phyloP scores from a whole-genome alignment of 2,329 filamentous ascomycete species.

The Metarhizium rileyi region DNA sequence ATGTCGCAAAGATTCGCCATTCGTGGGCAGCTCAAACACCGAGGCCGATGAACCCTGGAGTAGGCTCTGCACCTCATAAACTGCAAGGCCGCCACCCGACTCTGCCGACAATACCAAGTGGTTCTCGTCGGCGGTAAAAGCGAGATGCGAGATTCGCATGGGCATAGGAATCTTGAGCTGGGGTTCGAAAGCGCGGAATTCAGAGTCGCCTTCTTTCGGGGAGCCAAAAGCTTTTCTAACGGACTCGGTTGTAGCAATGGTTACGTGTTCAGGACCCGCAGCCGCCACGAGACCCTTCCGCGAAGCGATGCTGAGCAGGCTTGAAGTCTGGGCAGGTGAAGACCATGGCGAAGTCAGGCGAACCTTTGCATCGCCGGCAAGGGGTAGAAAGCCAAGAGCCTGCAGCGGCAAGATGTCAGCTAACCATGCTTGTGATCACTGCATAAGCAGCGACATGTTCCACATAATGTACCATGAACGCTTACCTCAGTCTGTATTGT shows the following conservation, averaged over 20 bases:
- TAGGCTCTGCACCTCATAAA: conserved; percentile 67
- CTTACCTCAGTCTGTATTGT: conserved; percentile 75
- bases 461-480: not conserved
- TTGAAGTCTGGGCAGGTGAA: conserved; percentile 66
- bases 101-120: conserved; percentile 78
- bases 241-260: conserved; percentile 66
- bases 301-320: conserved; percentile 75
- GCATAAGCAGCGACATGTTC: not conserved
- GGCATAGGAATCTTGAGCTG: conserved; percentile 64
- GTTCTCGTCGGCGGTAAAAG: conserved; percentile 83
- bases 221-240: conserved; percentile 66
- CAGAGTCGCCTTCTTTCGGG: conserved; percentile 48
- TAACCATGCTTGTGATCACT: not conserved
- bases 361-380: conserved; percentile 74
- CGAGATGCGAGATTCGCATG: conserved; percentile 73
- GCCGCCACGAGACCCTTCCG: conserved; percentile 75
- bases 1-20: conserved; percentile 61
- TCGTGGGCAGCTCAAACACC: conserved; percentile 67
- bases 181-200: conserved; percentile 62
- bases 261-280: conserved; percentile 70
- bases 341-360: conserved; percentile 73
- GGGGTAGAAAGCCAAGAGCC: conserved; percentile 71
- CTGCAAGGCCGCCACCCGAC: conserved; percentile 67
- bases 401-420: conserved; percentile 14
- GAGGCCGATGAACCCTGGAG: conserved; percentile 56